Conservation (phyloP, 1,139 yeast genomes). For the Protomyces gravidus region DNA sequence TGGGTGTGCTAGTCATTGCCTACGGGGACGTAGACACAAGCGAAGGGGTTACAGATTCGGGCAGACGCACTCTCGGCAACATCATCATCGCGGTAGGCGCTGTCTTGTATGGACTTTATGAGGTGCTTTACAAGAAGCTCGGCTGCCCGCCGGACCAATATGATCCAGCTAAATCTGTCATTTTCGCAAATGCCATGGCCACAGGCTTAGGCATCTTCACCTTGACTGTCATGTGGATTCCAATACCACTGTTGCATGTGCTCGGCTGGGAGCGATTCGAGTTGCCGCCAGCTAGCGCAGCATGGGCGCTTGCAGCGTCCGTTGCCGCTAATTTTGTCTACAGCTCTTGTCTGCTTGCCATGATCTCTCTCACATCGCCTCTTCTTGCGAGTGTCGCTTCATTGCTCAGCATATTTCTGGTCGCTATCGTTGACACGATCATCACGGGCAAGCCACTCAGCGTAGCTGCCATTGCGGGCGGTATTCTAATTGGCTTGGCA, state of each 20-base stretch:
- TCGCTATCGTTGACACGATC: constrained; percentile 72
- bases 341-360: constrained; percentile 66
- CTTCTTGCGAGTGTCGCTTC: constrained; percentile 81
- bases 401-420: constrained; percentile 68
- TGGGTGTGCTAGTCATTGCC: constrained; percentile 76
- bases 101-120: constrained; percentile 75
- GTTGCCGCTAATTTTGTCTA: constrained; percentile 62
- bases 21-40: constrained; percentile 50
- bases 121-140: constrained; percentile 70
- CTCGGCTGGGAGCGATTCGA: constrained; percentile 58
- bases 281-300: constrained; percentile 47
- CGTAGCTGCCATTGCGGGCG: constrained; percentile 43
- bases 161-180: constrained; percentile 51
- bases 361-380: constrained; percentile 82
- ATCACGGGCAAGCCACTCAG: constrained; percentile 54
- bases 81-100: constrained; percentile 73
- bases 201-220: constrained; percentile 61
- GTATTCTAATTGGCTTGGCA: constrained; percentile 52
- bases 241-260: constrained; percentile 52
- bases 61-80: constrained; percentile 67
- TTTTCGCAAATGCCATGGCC: constrained; percentile 56
- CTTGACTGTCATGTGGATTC: constrained; percentile 48
- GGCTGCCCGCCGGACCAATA: constrained; percentile 67
- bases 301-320: constrained; percentile 49
- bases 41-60: constrained; percentile 43